Base-by-base conservation (phyloP, 305 asterid genomes). In the Rubia tinctorum region DNA sequence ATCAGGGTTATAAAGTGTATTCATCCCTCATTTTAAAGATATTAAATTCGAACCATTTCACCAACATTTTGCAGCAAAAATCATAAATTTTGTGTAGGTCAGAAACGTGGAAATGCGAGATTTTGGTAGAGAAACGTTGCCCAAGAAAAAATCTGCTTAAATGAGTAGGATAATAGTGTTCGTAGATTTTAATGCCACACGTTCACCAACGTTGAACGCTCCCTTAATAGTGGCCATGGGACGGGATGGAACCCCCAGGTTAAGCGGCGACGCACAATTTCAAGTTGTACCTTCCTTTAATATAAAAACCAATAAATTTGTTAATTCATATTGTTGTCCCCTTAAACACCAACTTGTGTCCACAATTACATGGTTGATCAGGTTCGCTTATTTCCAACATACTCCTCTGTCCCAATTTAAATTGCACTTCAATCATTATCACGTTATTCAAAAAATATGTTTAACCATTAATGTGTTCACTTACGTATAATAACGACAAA, bases 281-380 rank as follows among this genome's bases (percentile, higher is more conserved):
- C 40, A 66, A 55, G 64, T 34, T 58, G 69, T 43, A 42, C 59
- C 73, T 6, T 18, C 34, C 1, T 51, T 53, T 53, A 53, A 17
- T 53, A 53, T 53, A 4, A 53, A 17, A 47, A 17, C 8, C 2
- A 53, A 15, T 23, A 15, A 20, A 74, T 3, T 73, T 49, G 40
- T 73, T 73, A 65, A 73, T 53, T 65, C 49, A n/a, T 20, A 25
- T 34, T 30, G 6, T 30, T 75, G 78, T 75, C 73, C 44, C 73
- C 73, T 45, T 42, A 67, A 44, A 42, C 30, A n/a, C 73, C 68
- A 56, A 44, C 68, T 71, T 10, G 20, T 7, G 6, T n/a, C 45
- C 56, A 12, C 37, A 7, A 23, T 30, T 30, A 30, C 34, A 30
- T 30, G 34, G 34, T 30, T 30, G 3, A 30, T 30, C 2, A 30